A percentile compares a stretch with the other conserved stretches of the same genome.
Conservation (phyloP, 2,329 filamentous ascomycete genomes). For the Claviceps fusiformis region DNA sequence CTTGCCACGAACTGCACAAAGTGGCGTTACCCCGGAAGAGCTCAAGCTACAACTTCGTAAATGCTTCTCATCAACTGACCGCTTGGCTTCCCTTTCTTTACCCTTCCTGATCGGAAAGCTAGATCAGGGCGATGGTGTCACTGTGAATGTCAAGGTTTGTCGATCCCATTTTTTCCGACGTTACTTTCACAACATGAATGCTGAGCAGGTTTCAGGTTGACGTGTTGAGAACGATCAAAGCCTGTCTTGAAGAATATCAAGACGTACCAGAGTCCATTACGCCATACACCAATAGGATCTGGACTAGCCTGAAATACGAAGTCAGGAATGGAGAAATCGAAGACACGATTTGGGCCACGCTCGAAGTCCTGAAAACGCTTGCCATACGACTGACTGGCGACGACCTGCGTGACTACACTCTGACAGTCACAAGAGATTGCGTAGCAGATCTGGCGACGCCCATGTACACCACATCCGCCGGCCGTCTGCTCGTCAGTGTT, state of each 20-base stretch:
- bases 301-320: conserved; percentile 49
- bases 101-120: conserved; percentile 43
- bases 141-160: conserved; percentile 40
- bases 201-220: conserved; percentile 28
- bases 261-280: conserved; percentile 31
- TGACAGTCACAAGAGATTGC: conserved; percentile 38
- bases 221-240: conserved; percentile 40
- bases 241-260: conserved; percentile 36
- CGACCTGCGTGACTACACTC: conserved; percentile 31
- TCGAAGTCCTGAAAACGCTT: conserved; percentile 39
- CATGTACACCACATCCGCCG: conserved; percentile 37
- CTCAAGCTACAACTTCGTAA: conserved; percentile 38
- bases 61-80: conserved; percentile 39
- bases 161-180: no score
- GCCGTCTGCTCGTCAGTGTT: conserved; percentile 37
- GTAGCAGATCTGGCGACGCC: conserved; percentile 38
- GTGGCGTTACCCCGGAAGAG: conserved; percentile 41
- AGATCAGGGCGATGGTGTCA: conserved; percentile 45
- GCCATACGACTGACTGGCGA: conserved; percentile 30
- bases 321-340: conserved; percentile 47
- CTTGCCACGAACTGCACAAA: conserved; percentile 34
- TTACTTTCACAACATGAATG: neutral
- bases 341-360: conserved; percentile 41
- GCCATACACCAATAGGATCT: conserved; percentile 37
- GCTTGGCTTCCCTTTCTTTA: conserved; percentile 31